Percentiles rank a stretch among this genome's conserved stretches.
These are phyloP conservation scores for Globisporangium perplexum DNA, from an alignment of 352 stramenopile genomes.

Conservation along the genomic window DNA sequence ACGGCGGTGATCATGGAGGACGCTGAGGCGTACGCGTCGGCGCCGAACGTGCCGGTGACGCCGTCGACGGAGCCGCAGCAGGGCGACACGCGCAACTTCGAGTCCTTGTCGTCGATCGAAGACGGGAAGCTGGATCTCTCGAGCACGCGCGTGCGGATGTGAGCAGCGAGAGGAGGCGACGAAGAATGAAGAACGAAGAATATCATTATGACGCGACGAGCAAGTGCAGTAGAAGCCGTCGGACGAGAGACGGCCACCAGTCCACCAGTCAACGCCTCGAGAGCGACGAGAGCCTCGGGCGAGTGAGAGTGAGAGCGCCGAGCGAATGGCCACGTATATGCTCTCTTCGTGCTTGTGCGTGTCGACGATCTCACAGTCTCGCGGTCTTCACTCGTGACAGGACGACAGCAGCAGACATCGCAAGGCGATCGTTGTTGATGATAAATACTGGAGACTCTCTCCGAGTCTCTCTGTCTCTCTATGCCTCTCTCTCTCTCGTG, in stretches of 20 bases:
- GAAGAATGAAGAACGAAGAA: not conserved
- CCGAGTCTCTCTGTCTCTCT: constrained; percentile 1
- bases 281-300: too few relatives aligned
- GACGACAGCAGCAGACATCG: not conserved
- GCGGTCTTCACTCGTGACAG: too few relatives aligned
- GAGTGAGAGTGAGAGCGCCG: too few relatives aligned
- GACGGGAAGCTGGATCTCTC: constrained; percentile 26
- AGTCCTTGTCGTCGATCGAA: constrained; percentile 34
- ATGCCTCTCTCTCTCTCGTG: not conserved
- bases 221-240: not conserved
- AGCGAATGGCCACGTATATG: not conserved
- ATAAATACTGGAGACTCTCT: not conserved
- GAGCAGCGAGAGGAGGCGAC: not conserved
- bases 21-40: constrained; percentile 7
- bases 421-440: too few relatives aligned
- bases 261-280: too few relatives aligned
- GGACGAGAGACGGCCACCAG: not conserved
- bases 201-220: not conserved
- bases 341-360: too few relatives aligned
- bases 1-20: constrained; percentile 17
- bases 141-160: constrained; percentile 28
- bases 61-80: constrained; percentile 13
- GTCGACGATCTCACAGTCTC: too few relatives aligned
- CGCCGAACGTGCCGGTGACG: constrained; percentile 9
- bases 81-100: constrained; percentile 28